Evolutionary conservation across 1,284 basidiomycete species (phyloP).

Genomic region (Cutaneotrichosporon cyanovorans): DNA sequence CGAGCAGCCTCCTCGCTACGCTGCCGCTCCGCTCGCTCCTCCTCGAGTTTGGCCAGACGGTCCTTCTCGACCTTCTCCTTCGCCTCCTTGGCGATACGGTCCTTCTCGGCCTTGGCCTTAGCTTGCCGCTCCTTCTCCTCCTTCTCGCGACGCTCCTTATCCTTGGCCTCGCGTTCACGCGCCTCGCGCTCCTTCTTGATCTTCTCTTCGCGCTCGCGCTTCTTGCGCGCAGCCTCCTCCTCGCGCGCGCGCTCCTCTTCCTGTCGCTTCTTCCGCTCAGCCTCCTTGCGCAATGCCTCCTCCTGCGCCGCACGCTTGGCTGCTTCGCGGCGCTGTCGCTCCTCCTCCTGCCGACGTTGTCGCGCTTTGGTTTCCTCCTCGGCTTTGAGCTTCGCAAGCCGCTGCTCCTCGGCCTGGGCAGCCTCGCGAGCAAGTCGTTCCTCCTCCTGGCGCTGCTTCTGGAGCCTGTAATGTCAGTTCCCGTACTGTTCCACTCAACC

Average conservation of each 20-base stretch:
- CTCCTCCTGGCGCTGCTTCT: conserved; percentile 87
- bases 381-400: conserved; percentile 59
- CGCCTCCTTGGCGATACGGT: conserved; percentile 33
- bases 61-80: conserved; percentile 38
- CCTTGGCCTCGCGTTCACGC: conserved; percentile 46
- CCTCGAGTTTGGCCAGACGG: conserved; percentile 31
- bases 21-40: conserved; percentile 31
- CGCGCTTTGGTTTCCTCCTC: conserved; percentile 58
- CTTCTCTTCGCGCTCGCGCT: conserved; percentile 62
- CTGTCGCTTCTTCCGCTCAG: conserved; percentile 48
- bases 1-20: conserved; percentile 33
- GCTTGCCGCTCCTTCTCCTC: conserved; percentile 60
- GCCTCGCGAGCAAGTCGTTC: conserved; percentile 71
- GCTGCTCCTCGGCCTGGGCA: conserved; percentile 72
- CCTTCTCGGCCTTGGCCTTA: conserved; percentile 59
- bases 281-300: conserved; percentile 54
- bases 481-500: conserved; percentile 1
- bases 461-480: conserved; percentile 55
- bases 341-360: conserved; percentile 64
- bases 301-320: conserved; percentile 68
- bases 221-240: conserved; percentile 52
- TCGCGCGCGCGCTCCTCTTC: conserved; percentile 50
- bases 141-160: conserved; percentile 50
- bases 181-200: conserved; percentile 51
- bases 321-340: conserved; percentile 62